These are phyloP conservation scores for Aureobasidium sp. DNA, from an alignment of 2,329 filamentous ascomycete species.

Conservation along the genomic window DNA sequence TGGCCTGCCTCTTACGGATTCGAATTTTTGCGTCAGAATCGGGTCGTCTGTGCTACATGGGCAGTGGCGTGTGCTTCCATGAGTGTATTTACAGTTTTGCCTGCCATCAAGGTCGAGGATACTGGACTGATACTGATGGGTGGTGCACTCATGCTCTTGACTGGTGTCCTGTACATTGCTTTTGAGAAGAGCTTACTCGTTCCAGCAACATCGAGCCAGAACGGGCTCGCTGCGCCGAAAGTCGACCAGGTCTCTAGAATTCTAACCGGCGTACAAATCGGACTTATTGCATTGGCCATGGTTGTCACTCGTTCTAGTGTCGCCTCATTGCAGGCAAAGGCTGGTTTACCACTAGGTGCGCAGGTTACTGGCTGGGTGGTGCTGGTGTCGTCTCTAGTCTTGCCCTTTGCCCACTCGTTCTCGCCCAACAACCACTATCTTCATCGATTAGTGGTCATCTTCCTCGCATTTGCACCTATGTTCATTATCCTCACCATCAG, in stretches of 20 bases:
- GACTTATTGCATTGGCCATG: conserved; percentile 72
- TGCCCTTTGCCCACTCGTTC: conserved; percentile 71
- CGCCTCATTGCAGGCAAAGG: conserved; percentile 74
- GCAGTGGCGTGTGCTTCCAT: conserved; percentile 67
- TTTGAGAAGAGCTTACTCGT: conserved; percentile 61
- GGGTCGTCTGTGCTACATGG: conserved; percentile 61
- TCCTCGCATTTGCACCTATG: conserved; percentile 83
- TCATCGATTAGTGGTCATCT: conserved; percentile 79
- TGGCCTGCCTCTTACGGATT: conserved; percentile 73
- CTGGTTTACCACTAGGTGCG: conserved; percentile 78
- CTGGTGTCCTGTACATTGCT: conserved; percentile 69
- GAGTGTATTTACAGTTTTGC: conserved; percentile 84
- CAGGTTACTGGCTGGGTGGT: conserved; percentile 79
- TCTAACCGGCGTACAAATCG: conserved; percentile 57
- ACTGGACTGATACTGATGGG: conserved; percentile 64
- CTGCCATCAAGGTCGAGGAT: conserved; percentile 77
- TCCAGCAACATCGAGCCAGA: conserved; percentile 26
- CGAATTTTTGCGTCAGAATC: conserved; percentile 61
- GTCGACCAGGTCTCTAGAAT: conserved; percentile 45
- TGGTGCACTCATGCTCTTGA: conserved; percentile 65
- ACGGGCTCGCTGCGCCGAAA: conserved; percentile 21
- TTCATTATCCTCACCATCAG: conserved; percentile 97
- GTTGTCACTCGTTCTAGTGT: conserved; percentile 79
- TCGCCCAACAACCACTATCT: conserved; percentile 82
- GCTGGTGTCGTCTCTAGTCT: conserved; percentile 66